A percentile compares a stretch with the other conserved stretches of the same genome.
Conservation (phyloP, 805 yeast genomes). For the Kodamaea fukazawae region DNA sequence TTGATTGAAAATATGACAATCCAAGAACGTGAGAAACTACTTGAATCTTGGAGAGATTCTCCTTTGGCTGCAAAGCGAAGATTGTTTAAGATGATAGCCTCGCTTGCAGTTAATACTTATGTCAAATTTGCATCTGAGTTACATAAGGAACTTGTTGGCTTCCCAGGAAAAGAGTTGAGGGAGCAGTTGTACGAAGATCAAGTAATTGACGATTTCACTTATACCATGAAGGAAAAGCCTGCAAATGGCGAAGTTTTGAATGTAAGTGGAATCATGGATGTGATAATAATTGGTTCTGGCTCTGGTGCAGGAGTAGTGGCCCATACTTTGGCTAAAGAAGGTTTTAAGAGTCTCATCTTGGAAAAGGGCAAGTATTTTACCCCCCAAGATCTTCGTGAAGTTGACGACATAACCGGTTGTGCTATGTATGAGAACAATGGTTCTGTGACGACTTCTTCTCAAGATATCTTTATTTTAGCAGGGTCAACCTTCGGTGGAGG, state of each 20-base stretch:
- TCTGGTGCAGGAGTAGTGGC: conserved; percentile 55
- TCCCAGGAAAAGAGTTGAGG: conserved; percentile 33
- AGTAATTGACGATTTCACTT: conserved; percentile 22
- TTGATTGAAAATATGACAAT: conserved; percentile 36
- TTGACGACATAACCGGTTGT: conserved; percentile 37
- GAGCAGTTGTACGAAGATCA: conserved; percentile 1
- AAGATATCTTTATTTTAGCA: conserved; percentile 39
- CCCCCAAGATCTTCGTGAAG: conserved; percentile 28
- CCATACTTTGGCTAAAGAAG: conserved; percentile 40
- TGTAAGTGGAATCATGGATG: conserved; percentile 38
- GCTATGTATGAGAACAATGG: conserved; percentile 43
- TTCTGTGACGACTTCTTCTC: conserved; percentile 28
- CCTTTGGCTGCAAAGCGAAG: conserved; percentile 32
- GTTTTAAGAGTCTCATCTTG: conserved; percentile 42
- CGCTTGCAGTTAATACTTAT: conserved; percentile 25
- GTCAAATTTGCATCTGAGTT: conserved; percentile 22
- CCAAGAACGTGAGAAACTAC: conserved; percentile 29
- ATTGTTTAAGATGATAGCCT: conserved; percentile 26
- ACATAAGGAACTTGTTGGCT: conserved; percentile 35
- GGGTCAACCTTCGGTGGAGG: conserved; percentile 60
- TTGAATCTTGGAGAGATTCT: conserved; percentile 41
- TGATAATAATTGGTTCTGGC: conserved; percentile 51
- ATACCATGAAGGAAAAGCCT: conserved; percentile 31
- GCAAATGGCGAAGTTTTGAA: conserved; percentile 29
- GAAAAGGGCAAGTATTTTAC: conserved; percentile 49